Percentiles rank a stretch among this genome's conserved stretches.
Conservation (phyloP, 2,329 filamentous ascomycete genomes). For the Cytospora piceicola region DNA sequence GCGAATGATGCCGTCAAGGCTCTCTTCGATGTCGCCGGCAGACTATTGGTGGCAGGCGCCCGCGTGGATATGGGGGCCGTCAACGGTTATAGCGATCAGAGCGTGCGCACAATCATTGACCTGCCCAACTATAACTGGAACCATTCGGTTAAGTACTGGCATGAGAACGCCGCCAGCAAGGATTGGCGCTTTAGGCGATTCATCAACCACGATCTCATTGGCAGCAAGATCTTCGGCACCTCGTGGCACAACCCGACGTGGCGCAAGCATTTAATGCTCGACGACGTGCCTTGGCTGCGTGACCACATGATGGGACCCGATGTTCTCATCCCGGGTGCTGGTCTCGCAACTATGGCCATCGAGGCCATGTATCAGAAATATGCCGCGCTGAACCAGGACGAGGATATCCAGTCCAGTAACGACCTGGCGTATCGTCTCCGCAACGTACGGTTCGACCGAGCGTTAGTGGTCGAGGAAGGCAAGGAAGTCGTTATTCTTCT, state of each 20-base stretch:
- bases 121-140: constrained; percentile 38
- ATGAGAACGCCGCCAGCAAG: constrained; percentile 7
- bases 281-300: constrained; percentile 35
- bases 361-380: constrained; percentile 39
- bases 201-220: constrained; percentile 7
- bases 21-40: constrained; percentile 34
- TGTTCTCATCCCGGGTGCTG: constrained; percentile 47
- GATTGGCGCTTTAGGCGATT: constrained; percentile 10
- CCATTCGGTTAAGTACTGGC: constrained; percentile 29
- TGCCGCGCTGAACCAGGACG: neutral
- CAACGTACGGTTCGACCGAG: no score
- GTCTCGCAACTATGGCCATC: constrained; percentile 40
- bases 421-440: constrained; percentile 30
- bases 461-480: no score
- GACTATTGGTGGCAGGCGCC: constrained; percentile 31
- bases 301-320: constrained; percentile 51
- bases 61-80: constrained; percentile 28
- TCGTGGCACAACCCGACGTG: constrained; percentile 9
- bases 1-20: constrained; percentile 20
- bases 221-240: constrained; percentile 2
- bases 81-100: neutral
- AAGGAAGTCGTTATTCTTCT: no score
- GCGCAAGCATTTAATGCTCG: neutral
- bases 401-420: neutral
- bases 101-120: constrained; percentile 26